Base-by-base conservation (phyloP, 345 rosid species). In the Microcos paniculata region DNA sequence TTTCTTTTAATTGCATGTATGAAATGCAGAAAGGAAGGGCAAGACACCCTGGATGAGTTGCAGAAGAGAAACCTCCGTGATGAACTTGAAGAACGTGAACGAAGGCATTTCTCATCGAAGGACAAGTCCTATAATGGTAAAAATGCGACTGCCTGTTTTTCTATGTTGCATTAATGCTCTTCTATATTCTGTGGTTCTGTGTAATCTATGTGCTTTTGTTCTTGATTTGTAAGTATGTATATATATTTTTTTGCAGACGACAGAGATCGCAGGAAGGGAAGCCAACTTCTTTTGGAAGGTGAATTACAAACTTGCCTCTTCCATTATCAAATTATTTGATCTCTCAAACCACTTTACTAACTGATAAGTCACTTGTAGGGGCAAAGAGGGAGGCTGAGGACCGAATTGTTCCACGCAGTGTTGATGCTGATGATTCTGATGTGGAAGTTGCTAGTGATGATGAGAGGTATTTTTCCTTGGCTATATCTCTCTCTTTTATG, bases 401-500 rank as follows among this genome's bases (percentile, higher is more conserved):
- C 33, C 92, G 99, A 56, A 87, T 88, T 65, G 62, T 88, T 63
- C 98, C 95, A 33, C 96, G 94, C 62, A 91, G 84, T 78, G 83
- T 88, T 46, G 98, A 96, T 89, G 99, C 99, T 77, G 97, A 94
- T 91, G 98, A 94, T 82, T 94, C 98, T 82, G 98, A 92, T 82
- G 88, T 87, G 69, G 97, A 94, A 64, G 82, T 78, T 70, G 87
- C 87, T 80, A 88, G 88, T 76, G 92, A 83, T 3, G 85, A 84
- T 85, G 97, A 87, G 14, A 89, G 97, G 97, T 94, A 45, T 10
- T 31, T 73, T 35, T 43, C 73, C 51, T 74, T 73, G 24, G 3
- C 72, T 59, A 16, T 35, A 49, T 30, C 51, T 40, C 21, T 56
- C 28, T 71, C 30, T 63, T 78, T 23, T 52, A 69, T 48, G 48